Evolutionary conservation across 495 filamentous ascomycete species (phyloP).

Genomic region (Rhizodiscina lignyota): DNA sequence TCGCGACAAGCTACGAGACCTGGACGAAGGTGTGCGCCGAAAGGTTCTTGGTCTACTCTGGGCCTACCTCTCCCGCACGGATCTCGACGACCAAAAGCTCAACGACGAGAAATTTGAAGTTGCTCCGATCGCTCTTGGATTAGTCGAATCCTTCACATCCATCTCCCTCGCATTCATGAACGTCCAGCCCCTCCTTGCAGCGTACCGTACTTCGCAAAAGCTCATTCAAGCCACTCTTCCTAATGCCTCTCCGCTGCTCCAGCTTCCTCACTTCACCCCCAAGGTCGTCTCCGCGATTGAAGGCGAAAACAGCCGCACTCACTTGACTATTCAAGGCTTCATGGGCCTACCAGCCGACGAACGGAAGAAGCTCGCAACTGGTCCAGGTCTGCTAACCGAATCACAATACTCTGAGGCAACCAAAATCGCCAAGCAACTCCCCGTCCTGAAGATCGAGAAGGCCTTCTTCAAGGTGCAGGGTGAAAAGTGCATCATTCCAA

Average conservation of each 20-base stretch:
- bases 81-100: slow-evolving; percentile 52
- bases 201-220: slow-evolving; percentile 68
- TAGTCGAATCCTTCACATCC: slow-evolving; percentile 72
- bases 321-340: slow-evolving; percentile 68
- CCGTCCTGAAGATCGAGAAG: slow-evolving; percentile 69
- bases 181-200: slow-evolving; percentile 60
- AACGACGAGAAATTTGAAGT: slow-evolving; percentile 65
- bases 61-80: slow-evolving; percentile 83
- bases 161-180: slow-evolving; percentile 80
- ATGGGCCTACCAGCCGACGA: slow-evolving; percentile 65
- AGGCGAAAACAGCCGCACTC: slow-evolving; percentile 50
- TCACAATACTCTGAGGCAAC: slow-evolving; percentile 62
- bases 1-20: slow-evolving; percentile 44
- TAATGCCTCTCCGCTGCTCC: slow-evolving; percentile 69
- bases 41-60: slow-evolving; percentile 83
- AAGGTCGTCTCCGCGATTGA: slow-evolving; percentile 59
- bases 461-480: slow-evolving; percentile 97
- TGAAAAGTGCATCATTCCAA: slow-evolving; percentile 83
- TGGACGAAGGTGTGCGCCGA: slow-evolving; percentile 54
- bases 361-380: slow-evolving; percentile 50
- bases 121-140: slow-evolving; percentile 65
- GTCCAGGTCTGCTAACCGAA: slow-evolving; percentile 53
- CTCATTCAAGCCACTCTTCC: slow-evolving; percentile 82
- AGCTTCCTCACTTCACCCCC: slow-evolving; percentile 77
- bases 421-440: slow-evolving; percentile 62